Percentiles rank a stretch among this genome's conserved stretches.
These are phyloP conservation scores for Termitomyces sp. DNA, from an alignment of 768 basidiomycete species.

Conservation along the genomic window DNA sequence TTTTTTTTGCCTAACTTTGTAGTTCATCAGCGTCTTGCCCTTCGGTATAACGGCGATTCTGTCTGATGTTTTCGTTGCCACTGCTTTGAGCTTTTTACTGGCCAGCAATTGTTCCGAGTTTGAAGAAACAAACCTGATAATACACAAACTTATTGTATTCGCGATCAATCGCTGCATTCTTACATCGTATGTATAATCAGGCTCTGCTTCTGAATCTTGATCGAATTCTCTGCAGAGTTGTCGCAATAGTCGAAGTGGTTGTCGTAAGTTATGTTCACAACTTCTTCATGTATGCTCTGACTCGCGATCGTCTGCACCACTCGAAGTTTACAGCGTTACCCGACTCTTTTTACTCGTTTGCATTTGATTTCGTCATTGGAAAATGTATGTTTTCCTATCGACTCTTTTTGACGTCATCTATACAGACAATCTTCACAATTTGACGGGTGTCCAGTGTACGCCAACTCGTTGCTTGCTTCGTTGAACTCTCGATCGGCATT, in stretches of 20 bases:
- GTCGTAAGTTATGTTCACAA: slow-evolving; percentile 20
- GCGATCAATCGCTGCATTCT: slow-evolving; percentile 47
- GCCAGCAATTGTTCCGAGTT: slow-evolving; percentile 34
- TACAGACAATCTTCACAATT: background rate
- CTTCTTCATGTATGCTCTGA: background rate
- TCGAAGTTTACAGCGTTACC: slow-evolving; percentile 35
- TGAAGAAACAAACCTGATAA: slow-evolving; percentile 35
- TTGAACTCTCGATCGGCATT: slow-evolving; percentile 36
- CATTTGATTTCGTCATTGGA: slow-evolving; percentile 47
- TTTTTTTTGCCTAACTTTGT: background rate
- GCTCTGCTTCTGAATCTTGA: background rate
- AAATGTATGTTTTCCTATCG: slow-evolving; percentile 26
- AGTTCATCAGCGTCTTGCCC: slow-evolving; percentile 34
- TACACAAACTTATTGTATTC: slow-evolving; percentile 40
- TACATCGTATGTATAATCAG: slow-evolving; percentile 36
- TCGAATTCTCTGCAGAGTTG: slow-evolving; percentile 21
- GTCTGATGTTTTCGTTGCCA: slow-evolving; percentile 42
- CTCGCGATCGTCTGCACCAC: background rate
- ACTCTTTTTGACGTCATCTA: background rate
- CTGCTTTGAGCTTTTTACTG: slow-evolving; percentile 35
- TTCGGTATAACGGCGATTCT: slow-evolving; percentile 39
- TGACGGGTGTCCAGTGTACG: too few relatives aligned
- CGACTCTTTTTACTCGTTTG: slow-evolving; percentile 39
- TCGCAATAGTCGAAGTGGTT: slow-evolving; percentile 33
- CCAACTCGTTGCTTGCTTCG: slow-evolving; percentile 40